A percentile compares a stretch with the other conserved stretches of the same genome.
Evolutionary conservation across 257 asterid species (phyloP).

Genomic region (Plantago elongata): DNA sequence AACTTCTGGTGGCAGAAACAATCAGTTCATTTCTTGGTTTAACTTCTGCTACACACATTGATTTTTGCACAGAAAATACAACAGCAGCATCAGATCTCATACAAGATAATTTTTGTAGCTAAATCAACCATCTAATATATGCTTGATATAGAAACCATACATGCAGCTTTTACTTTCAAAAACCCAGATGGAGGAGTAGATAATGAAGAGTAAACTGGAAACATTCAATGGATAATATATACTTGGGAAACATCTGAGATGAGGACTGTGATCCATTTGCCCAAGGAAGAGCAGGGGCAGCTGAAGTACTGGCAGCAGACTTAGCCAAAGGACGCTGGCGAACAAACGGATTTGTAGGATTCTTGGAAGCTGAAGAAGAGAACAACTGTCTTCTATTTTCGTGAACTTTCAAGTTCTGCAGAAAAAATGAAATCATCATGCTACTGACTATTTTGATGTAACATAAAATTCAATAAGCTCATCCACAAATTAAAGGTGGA

Average conservation of each 20-base stretch:
- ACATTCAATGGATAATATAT: conserved; percentile 8
- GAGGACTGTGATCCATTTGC: conserved; percentile 49
- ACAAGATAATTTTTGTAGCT: conserved; percentile 1
- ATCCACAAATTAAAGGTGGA: neutral
- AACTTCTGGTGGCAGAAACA: conserved; percentile 13
- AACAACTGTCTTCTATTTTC: conserved; percentile 78
- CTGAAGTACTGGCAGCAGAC: conserved; percentile 41
- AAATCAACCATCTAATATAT: conserved; percentile 8
- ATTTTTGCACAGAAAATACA: neutral
- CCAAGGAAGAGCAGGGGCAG: conserved; percentile 80
- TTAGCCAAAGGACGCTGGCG: conserved; percentile 88
- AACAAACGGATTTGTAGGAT: conserved; percentile 70
- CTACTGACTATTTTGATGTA: conserved; percentile 2
- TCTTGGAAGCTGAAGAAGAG: conserved; percentile 62
- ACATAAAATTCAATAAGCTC: neutral
- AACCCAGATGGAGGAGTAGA: neutral
- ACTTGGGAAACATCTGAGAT: conserved; percentile 57
- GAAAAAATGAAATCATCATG: conserved; percentile 14
- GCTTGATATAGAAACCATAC: conserved; percentile 6
- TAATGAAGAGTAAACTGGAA: neutral
- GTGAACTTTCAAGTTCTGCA: conserved; percentile 84
- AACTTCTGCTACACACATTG: conserved; percentile 1
- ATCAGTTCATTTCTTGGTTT: conserved; percentile 4
- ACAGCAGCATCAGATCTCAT: neutral
- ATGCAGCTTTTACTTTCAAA: neutral